Conservation (phyloP, 495 filamentous ascomycete genomes). For the Hypoxylon fragiforme region DNA sequence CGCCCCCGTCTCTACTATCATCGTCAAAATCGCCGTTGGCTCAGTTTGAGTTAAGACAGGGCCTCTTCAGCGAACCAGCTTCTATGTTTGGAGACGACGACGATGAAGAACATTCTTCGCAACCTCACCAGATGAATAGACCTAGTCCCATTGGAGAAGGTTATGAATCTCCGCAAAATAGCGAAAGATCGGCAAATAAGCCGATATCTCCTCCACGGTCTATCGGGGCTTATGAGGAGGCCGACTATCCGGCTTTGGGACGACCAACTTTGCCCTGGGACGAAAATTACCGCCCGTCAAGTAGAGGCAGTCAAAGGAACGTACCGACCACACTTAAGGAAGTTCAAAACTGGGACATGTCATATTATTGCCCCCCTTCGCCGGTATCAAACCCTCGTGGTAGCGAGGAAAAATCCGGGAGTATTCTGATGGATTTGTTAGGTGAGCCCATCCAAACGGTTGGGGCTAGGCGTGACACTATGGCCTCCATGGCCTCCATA, state of each 20-base stretch:
- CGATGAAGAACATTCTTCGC: slow-evolving; percentile 33
- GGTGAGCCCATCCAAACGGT: slow-evolving; percentile 46
- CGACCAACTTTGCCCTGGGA: slow-evolving; percentile 7
- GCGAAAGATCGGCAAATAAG: slow-evolving; percentile 22
- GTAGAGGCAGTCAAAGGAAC: slow-evolving; percentile 17
- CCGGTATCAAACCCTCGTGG: slow-evolving; percentile 32
- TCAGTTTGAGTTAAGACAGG: slow-evolving; percentile 32
- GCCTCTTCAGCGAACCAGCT: slow-evolving; percentile 30
- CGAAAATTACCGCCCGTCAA: slow-evolving; percentile 17
- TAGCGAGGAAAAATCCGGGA: slow-evolving; percentile 36
- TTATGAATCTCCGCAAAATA: not conserved
- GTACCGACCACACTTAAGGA: slow-evolving; percentile 24
- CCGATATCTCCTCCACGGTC: slow-evolving; percentile 37
- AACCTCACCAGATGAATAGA: slow-evolving; percentile 37
- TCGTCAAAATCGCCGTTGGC: slow-evolving; percentile 41
- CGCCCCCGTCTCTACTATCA: slow-evolving; percentile 9
- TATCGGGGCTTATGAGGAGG: slow-evolving; percentile 12
- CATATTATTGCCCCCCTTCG: slow-evolving; percentile 33
- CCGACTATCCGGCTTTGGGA: slow-evolving; percentile 7
- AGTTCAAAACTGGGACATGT: slow-evolving; percentile 17
- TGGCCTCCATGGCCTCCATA: slow-evolving; percentile 38
- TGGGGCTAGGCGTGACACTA: slow-evolving; percentile 47
- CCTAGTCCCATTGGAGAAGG: slow-evolving; percentile 11
- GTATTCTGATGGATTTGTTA: slow-evolving; percentile 13
- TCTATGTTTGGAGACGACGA: slow-evolving; percentile 39